Conservation (phyloP, 169 alveolate genomes). For the Perkinsus olseni region DNA sequence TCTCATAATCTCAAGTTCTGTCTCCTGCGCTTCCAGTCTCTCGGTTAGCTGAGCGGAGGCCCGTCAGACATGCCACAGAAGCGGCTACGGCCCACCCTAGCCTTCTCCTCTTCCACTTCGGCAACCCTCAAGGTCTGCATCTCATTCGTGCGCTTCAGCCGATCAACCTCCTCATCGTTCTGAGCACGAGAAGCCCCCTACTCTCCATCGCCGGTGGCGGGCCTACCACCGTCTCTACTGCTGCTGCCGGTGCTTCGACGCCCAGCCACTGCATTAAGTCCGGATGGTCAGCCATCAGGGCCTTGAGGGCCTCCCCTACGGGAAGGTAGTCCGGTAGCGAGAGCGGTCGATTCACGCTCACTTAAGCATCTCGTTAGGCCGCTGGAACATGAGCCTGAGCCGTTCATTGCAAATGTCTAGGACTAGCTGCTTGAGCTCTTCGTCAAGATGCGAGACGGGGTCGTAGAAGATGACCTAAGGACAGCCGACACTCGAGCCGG, state of each 20-base stretch:
- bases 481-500: no score
- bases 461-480: not conserved
- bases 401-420: not conserved
- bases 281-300: not conserved
- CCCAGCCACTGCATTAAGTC: not conserved
- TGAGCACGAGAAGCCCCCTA: not conserved
- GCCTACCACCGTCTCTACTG: no score
- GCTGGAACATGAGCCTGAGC: not conserved
- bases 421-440: not conserved
- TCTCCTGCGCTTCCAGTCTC: not conserved
- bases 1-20: not conserved
- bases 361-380: not conserved
- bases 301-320: not conserved
- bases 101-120: not conserved
- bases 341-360: not conserved
- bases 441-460: not conserved
- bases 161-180: not conserved
- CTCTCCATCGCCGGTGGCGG: no score
- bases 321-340: not conserved
- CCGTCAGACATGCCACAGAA: not conserved
- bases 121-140: not conserved
- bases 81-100: not conserved
- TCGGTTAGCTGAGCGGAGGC: not conserved
- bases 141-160: not conserved
- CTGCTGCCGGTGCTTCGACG: no score